phyloP scores from a whole-genome alignment of 2,329 filamentous ascomycete species.

The Alternaria triticimaculans region DNA sequence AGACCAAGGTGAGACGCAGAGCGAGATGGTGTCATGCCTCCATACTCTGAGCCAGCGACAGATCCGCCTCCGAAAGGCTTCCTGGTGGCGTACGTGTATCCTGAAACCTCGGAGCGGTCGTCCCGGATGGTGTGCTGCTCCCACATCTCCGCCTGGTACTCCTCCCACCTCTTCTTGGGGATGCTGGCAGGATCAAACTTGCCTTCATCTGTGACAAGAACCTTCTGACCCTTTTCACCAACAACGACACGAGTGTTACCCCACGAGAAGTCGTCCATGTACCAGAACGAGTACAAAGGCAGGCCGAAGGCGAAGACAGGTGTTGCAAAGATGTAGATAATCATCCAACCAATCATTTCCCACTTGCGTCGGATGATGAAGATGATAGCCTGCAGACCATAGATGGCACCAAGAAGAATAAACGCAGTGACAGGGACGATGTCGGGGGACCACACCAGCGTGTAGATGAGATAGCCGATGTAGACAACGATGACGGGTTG shows the following conservation, averaged over 20 bases:
- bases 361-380: slow-evolving; percentile 96
- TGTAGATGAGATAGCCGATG: slow-evolving; percentile 85
- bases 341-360: slow-evolving; percentile 99
- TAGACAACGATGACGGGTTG: slow-evolving; percentile 92
- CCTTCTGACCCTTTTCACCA: slow-evolving; percentile 89
- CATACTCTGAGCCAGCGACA: slow-evolving; percentile 68
- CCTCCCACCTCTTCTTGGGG: slow-evolving; percentile 98
- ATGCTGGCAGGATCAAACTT: slow-evolving; percentile 95
- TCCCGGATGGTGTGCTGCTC: slow-evolving; percentile 85
- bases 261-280: slow-evolving; percentile 99
- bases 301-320: slow-evolving; percentile 91
- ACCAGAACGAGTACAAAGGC: slow-evolving; percentile 95
- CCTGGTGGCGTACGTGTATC: slow-evolving; percentile 92
- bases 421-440: slow-evolving; percentile 85
- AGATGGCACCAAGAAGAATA: slow-evolving; percentile 90
- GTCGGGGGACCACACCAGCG: slow-evolving; percentile 66
- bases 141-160: slow-evolving; percentile 98
- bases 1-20: slow-evolving; percentile 67
- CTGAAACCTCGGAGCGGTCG: slow-evolving; percentile 89
- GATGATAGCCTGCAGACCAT: slow-evolving; percentile 94
- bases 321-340: slow-evolving; percentile 90
- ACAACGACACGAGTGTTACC: slow-evolving; percentile 98
- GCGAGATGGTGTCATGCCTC: slow-evolving; percentile 57
- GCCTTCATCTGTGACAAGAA: slow-evolving; percentile 94
- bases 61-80: slow-evolving; percentile 58